A percentile compares a stretch with the other conserved stretches of the same genome.
These are phyloP conservation scores for Chlorella sp. DNA, from an alignment of 139 green algal species.

Conservation along the genomic window DNA sequence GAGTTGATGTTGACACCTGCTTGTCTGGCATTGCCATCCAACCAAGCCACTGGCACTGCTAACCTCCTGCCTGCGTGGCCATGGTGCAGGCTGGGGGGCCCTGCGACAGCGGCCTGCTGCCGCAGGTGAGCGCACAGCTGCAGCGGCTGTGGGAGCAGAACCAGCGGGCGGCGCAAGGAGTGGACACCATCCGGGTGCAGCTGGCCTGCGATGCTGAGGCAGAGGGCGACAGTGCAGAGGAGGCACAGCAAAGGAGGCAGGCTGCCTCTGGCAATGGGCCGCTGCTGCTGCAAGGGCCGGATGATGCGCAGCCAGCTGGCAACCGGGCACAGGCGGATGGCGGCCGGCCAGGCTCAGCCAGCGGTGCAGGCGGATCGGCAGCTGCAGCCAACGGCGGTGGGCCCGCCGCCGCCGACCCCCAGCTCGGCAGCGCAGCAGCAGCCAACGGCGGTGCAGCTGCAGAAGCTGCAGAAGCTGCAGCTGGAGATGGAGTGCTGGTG, in stretches of 20 bases:
- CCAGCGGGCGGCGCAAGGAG: conserved; percentile 8
- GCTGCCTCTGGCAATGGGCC: too few relatives aligned
- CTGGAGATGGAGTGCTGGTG: neutral
- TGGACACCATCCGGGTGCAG: conserved; percentile 19
- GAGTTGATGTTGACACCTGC: too few relatives aligned
- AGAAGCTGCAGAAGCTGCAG: neutral
- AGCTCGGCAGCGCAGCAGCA: too few relatives aligned
- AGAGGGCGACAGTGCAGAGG: too few relatives aligned
- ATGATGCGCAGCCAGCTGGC: too few relatives aligned
- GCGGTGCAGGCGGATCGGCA: neutral
- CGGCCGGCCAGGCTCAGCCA: neutral
- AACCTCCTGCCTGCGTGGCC: too few relatives aligned
- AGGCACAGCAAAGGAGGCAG: too few relatives aligned
- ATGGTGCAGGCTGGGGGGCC: conserved; percentile 2
- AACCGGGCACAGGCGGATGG: neutral
- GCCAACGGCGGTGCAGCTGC: neutral
- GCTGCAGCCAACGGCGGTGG: neutral
- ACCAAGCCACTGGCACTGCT: too few relatives aligned
- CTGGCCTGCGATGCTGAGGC: neutral
- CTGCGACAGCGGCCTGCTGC: neutral
- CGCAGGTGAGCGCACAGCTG: conserved; percentile 13
- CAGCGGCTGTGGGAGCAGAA: conserved; percentile 39
- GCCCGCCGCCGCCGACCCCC: neutral
- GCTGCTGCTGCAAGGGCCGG: too few relatives aligned
- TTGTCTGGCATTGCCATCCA: too few relatives aligned